Base-by-base conservation (phyloP, 2,329 filamentous ascomycete genomes). In the Colletotrichum graminicola region DNA sequence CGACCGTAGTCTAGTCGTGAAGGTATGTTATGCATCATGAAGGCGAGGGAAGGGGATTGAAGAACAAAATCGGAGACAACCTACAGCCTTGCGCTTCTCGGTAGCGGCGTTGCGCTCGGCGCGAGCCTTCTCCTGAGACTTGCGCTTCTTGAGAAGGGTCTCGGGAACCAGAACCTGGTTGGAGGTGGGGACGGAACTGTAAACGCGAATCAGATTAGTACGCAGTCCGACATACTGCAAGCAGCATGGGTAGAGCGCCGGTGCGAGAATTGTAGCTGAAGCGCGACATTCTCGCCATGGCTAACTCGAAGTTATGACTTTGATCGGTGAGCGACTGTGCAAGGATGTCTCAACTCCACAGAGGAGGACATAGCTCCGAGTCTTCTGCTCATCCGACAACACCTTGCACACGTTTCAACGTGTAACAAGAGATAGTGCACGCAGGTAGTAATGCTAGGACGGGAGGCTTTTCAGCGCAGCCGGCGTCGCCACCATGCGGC, bases 131-230 rank as follows among this genome's bases (percentile, higher is more conserved):
- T 99, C 96, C 89, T 98, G 95, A 85, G 91, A 94, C 94, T 99
- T 99, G 89, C 96, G 94, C 94, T 99, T 99, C 93, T 99, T 99
- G 86, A 99, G 91, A 82, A 99, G 94, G 80, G 96, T 99, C 94
- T 99, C 96, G 79, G 96, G 96, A 83, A 98, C 94, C 84, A 98
- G 90, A 84, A 99, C 91, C 85, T 98, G 93, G 85, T 98, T 94
- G 86, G 95, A 87, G 85, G 94, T 97, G 78, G 96, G 94, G 82
- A 97, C 93, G 87, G 91, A 91, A 87, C 94, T 97, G 83, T 32
- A 41, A 81, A 83, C 76, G 78, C 73, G 74, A 71, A 84, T 90
- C 84, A 94, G 91, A 93, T 94, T 91, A 93, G 92, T 93, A 91
- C 90, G 89, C 89, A 87, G 87, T 90, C 89, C 91, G 87, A 83